Evolutionary conservation across 805 yeast species (phyloP).

Genomic region (Starmerella kuoi): DNA sequence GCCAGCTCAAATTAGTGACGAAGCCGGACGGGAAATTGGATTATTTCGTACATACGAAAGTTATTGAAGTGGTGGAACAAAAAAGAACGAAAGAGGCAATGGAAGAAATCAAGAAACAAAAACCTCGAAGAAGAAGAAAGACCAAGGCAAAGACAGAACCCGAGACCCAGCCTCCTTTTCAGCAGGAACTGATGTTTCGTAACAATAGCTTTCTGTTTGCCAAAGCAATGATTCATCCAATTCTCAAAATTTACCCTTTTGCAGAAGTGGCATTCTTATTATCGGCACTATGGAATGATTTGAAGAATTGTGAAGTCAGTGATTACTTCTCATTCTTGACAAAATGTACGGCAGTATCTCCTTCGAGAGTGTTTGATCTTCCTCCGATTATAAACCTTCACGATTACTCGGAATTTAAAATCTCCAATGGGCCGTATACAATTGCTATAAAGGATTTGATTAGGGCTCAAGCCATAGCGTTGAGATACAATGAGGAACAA

Average conservation of each 20-base stretch:
- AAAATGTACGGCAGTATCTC: not conserved
- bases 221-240: slow-evolving; percentile 4
- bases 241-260: not conserved
- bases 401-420: not conserved
- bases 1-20: not conserved
- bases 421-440: too few relatives aligned
- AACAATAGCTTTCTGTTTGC: slow-evolving; percentile 5
- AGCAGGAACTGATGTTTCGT: not conserved
- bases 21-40: not conserved
- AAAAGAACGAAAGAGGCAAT: not conserved
- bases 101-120: not conserved
- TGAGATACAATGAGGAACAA: too few relatives aligned
- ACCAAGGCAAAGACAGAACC: not conserved
- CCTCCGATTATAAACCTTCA: not conserved
- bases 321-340: slow-evolving; percentile 10
- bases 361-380: not conserved
- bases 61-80: not conserved
- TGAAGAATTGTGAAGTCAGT: not conserved
- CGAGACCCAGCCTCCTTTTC: not conserved
- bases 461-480: too few relatives aligned
- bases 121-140: not conserved
- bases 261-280: not conserved
- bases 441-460: too few relatives aligned
- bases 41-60: not conserved
- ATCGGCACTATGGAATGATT: slow-evolving; percentile 12